Conservation (phyloP, 345 rosid genomes). For the Cardamine chenopodiifolia region DNA sequence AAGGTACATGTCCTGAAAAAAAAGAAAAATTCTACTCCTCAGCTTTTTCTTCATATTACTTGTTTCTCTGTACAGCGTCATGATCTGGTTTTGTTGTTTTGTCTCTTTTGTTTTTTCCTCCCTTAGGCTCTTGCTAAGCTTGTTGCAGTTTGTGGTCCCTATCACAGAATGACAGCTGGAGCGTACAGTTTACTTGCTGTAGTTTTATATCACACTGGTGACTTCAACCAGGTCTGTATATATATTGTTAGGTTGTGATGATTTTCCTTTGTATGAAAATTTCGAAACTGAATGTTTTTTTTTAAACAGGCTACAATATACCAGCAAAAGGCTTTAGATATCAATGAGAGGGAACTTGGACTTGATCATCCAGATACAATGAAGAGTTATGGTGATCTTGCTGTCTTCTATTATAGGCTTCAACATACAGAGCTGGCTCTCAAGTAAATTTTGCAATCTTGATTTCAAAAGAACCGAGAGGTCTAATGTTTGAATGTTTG, state of each 20-base stretch:
- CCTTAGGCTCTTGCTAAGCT: slow-evolving; percentile 93
- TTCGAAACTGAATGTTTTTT: slow-evolving; percentile 36
- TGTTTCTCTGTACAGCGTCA: slow-evolving; percentile 23
- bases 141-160: slow-evolving; percentile 98
- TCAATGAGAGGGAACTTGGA: slow-evolving; percentile 98
- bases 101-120: slow-evolving; percentile 32
- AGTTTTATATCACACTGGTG: slow-evolving; percentile 97
- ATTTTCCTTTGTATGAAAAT: slow-evolving; percentile 8
- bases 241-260: slow-evolving; percentile 31
- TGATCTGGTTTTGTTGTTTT: slow-evolving; percentile 22
- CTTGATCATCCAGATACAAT: slow-evolving; percentile 99
- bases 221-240: slow-evolving; percentile 85
- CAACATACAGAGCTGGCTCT: slow-evolving; percentile 98
- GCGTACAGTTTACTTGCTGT: slow-evolving; percentile 99
- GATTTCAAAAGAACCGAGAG: slow-evolving; percentile 25
- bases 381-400: slow-evolving; percentile 99
- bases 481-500: slow-evolving; percentile 15
- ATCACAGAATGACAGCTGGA: slow-evolving; percentile 99
- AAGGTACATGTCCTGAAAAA: slow-evolving; percentile 54
- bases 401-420: slow-evolving; percentile 98
- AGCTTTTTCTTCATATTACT: slow-evolving; percentile 12
- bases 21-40: slow-evolving; percentile 20
- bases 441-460: slow-evolving; percentile 59
- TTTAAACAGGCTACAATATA: slow-evolving; percentile 86
- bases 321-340: slow-evolving; percentile 98